Base-by-base conservation (phyloP, 2,329 filamentous ascomycete species). In the Penicillium sclerotigenum region DNA sequence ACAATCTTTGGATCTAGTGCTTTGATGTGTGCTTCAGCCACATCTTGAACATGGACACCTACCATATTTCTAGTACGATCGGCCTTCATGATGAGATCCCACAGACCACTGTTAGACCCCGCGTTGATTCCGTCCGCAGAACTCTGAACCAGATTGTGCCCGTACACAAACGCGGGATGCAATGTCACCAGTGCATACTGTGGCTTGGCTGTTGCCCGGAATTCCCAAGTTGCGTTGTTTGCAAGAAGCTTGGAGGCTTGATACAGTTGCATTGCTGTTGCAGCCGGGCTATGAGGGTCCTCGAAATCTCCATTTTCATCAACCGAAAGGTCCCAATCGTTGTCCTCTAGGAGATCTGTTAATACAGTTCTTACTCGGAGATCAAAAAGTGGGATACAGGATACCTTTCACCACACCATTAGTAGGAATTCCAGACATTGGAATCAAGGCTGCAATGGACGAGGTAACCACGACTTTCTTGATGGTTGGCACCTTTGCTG, bases 1-100 rank as follows among this genome's bases (percentile, higher is more conserved):
- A 37, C 6, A 8, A 69, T 53, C 4, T 45, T 57, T 5, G 56
- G 52, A 33, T 62, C 45, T 8, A 70, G 36, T 0, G 63, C 61
- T 37, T 54, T 64, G 41, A 70, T 28, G 45, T 70, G 66, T 1
- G 65, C 67, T 9, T 67, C 65, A 5, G 62, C 67, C 6, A 69
- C 64, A 57, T 70, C 67, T 13, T 56, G 48, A 16, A 69, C 36
- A 56, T 70, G 67, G 11, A 69, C 67, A 5, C 49, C 61, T 0
- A 49, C 56, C 1, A 56, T 33, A 1, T 7, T 37, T 3, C 16
- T 22, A n/a, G 22, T 6, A 1, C 57, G 57, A 6, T 34, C 24
- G 2, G 57, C 62, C 10, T 42, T 45, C 60, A 60, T 64, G 11
- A 69, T 57, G 4, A 42, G 16, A 22, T 42, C 24, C 59, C 58